Base-by-base conservation (phyloP, 1,284 basidiomycete genomes). In the Malassezia vespertilionis region DNA sequence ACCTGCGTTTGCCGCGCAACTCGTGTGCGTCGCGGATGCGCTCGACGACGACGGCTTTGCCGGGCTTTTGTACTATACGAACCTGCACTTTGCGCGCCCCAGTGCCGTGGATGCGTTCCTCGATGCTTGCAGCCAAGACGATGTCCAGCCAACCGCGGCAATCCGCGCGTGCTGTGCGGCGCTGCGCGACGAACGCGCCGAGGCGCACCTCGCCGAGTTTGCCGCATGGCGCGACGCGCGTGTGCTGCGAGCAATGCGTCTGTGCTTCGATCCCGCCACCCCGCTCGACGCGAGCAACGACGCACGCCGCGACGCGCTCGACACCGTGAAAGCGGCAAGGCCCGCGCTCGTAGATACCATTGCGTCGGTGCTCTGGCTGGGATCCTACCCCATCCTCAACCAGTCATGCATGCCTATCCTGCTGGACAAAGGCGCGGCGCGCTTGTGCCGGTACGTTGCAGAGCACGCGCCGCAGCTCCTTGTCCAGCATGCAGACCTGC, bases 191-290 rank as follows among this genome's bases (percentile, higher is more conserved):
- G 21, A 85, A 64, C 83, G 81, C 0, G 73, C 75, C 2, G 83
- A 84, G 46, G 89, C n/a, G n/a, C n/a, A 95, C 62, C 73, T 99
- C 18, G 75, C 80, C 17, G 71, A 79, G 0, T 95, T 97, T 60
- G 89, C 89, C 1, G 83, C 83, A 52, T 73, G 82, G 30, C 95
- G 95, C 69, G 88, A 95, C 61, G 77, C 77, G 17, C 78, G 86
- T 90, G n/a, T n/a, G n/a, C n/a, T n/a, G n/a, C n/a, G n/a, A n/a
- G n/a, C n/a, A 4, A 74, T 91, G 33, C 82, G 80, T 64, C 81
- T 78, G 0, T 82, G 84, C 60, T 78, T 86, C 73, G 87, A 95
- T 67, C 76, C 82, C 0, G 81, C 86, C 58, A 82, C 82, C 0
- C 85, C 91, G 63, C 72, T 96, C 22, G 86, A 84, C 65, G 76